A percentile compares a stretch with the other conserved stretches of the same genome.
Evolutionary conservation across 371 early-diverging fungal species (phyloP).

Genomic region (Capniomyces stellatus): DNA sequence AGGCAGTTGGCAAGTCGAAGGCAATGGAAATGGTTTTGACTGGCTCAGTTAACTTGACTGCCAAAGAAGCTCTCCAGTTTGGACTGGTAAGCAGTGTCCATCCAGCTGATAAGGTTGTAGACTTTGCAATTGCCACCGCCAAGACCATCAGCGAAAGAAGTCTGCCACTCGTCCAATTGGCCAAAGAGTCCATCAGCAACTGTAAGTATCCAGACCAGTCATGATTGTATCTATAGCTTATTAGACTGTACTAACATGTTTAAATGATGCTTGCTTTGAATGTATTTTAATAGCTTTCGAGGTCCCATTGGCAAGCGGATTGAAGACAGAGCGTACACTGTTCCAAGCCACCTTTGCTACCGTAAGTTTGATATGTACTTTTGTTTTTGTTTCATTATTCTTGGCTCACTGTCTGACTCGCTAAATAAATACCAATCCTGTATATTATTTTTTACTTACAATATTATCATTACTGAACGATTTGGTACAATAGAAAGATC

Average conservation of each 20-base stretch:
- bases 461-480: too few relatives aligned
- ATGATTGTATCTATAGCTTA: too few relatives aligned
- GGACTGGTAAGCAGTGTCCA: conserved; percentile 83
- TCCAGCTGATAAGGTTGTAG: conserved; percentile 71
- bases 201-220: too few relatives aligned
- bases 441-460: too few relatives aligned
- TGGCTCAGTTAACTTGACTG: conserved; percentile 65
- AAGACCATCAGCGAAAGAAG: conserved; percentile 67
- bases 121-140: conserved; percentile 81
- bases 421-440: too few relatives aligned
- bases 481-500: too few relatives aligned
- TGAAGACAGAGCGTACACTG: conserved; percentile 80
- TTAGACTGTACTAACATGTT: too few relatives aligned
- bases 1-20: conserved; percentile 93
- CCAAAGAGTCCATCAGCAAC: conserved; percentile 89
- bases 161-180: conserved; percentile 79
- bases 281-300: too few relatives aligned
- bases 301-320: conserved; percentile 62
- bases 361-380: too few relatives aligned
- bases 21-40: conserved; percentile 94
- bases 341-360: conserved; percentile 90
- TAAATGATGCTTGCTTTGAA: too few relatives aligned
- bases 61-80: conserved; percentile 68
- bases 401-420: too few relatives aligned
- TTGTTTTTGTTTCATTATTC: too few relatives aligned